A percentile compares a stretch with the other conserved stretches of the same genome.
Evolutionary conservation across 2,329 filamentous ascomycete genomes (phyloP).

Genomic region (Arthrinium puccinioides): DNA sequence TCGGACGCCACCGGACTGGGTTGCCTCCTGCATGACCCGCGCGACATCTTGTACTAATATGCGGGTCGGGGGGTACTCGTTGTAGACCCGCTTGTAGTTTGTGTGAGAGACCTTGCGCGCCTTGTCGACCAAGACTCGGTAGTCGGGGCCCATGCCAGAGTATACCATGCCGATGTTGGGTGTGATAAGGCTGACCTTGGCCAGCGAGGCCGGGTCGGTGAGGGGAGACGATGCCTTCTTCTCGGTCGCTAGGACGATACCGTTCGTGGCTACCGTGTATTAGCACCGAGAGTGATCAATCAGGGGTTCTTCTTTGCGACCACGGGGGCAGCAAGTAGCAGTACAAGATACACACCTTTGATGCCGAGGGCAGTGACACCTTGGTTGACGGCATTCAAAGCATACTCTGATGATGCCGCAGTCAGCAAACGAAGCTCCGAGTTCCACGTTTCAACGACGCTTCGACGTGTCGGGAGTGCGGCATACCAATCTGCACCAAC

Average conservation of each 20-base stretch:
- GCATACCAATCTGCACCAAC: constrained; percentile 91
- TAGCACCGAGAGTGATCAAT: too few species aligned
- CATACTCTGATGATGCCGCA: constrained; percentile 83
- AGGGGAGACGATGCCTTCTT: constrained; percentile 99
- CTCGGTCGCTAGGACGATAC: constrained; percentile 96
- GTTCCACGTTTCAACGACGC: constrained; percentile 9
- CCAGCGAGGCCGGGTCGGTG: constrained; percentile 88
- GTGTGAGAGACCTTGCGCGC: constrained; percentile 98
- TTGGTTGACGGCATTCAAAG: constrained; percentile 97
- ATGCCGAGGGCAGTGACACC: constrained; percentile 97
- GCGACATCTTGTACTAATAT: constrained; percentile 99
- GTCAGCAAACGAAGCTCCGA: constrained; percentile 1
- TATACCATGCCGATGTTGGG: constrained; percentile 99
- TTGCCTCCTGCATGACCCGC: constrained; percentile 97
- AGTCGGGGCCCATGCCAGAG: constrained; percentile 97
- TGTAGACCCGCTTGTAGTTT: constrained; percentile 99
- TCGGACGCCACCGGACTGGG: constrained; percentile 92
- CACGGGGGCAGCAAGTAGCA: neutral
- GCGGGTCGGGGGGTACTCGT: constrained; percentile 98
- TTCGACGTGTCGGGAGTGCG: neutral
- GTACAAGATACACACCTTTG: constrained; percentile 85
- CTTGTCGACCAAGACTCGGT: constrained; percentile 94
- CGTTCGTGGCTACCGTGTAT: constrained; percentile 72
- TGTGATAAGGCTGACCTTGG: constrained; percentile 96
- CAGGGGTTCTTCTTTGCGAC: too few species aligned